Conservation (phyloP, 306 rosid genomes). For the Erythrophleum fordii region DNA sequence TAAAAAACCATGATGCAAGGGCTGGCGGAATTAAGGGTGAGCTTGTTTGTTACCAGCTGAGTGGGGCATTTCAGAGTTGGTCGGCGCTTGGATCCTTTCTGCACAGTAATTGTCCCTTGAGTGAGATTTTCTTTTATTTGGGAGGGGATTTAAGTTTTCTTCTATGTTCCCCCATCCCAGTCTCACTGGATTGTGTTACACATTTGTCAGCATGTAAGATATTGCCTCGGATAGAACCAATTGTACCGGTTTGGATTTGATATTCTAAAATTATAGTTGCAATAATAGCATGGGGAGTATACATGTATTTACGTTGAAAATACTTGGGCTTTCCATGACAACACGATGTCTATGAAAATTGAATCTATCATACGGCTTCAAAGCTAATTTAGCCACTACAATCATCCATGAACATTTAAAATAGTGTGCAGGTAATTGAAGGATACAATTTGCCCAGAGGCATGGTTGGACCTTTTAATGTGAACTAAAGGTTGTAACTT, state of each 20-base stretch:
- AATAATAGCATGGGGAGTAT: not conserved
- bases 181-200: not conserved
- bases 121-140: slow-evolving; percentile 33
- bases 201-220: slow-evolving; percentile 14
- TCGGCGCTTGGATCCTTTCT: slow-evolving; percentile 52
- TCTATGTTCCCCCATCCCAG: not conserved
- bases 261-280: not conserved
- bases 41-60: slow-evolving; percentile 46
- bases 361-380: no score
- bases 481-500: no score
- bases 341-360: not conserved
- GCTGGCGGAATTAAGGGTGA: slow-evolving; percentile 51
- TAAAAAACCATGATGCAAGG: slow-evolving; percentile 42
- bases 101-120: slow-evolving; percentile 39
- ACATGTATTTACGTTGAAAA: not conserved
- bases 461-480: not conserved
- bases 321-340: not conserved
- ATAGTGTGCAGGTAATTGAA: no score
- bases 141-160: slow-evolving; percentile 23
- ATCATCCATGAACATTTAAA: no score
- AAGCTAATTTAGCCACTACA: no score
- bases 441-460: not conserved
- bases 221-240: not conserved
- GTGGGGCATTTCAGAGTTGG: slow-evolving; percentile 43
- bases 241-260: not conserved